Percentiles rank a stretch among this genome's conserved stretches.
These are phyloP conservation scores for Phaeophleospora eucalypticola DNA, from an alignment of 2,329 filamentous ascomycete genomes.

Conservation along the genomic window DNA sequence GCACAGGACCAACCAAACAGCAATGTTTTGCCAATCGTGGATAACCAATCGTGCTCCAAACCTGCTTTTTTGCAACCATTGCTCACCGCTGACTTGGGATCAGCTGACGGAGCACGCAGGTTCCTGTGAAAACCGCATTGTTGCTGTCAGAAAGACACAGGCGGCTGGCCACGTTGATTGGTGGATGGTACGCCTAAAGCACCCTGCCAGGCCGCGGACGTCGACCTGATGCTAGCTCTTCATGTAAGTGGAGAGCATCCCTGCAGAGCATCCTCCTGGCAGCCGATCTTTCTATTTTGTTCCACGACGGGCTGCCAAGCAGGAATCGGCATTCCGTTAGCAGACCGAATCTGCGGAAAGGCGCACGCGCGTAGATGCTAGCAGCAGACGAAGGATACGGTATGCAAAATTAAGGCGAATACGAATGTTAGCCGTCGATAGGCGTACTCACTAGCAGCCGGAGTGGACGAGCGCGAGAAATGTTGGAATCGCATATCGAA, in stretches of 20 bases:
- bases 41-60: too few relatives aligned
- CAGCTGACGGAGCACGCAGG: neutral
- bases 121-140: neutral
- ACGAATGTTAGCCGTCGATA: neutral
- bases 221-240: neutral
- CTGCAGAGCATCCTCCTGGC: neutral
- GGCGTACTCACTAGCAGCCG: neutral
- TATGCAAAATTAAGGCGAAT: too few relatives aligned
- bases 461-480: neutral
- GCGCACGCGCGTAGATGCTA: neutral
- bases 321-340: neutral
- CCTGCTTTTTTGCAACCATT: neutral
- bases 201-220: neutral
- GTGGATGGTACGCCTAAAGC: neutral
- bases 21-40: too few relatives aligned
- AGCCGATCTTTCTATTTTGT: conserved; percentile 12
- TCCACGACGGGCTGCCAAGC: conserved; percentile 3
- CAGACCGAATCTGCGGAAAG: neutral
- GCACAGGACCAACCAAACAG: neutral
- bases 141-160: neutral
- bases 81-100: neutral
- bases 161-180: neutral
- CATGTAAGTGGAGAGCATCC: conserved; percentile 1
- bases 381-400: too few relatives aligned
- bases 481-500: neutral